phyloP scores from a whole-genome alignment of 257 asterid genomes.

The Solanum tarapatanum region DNA sequence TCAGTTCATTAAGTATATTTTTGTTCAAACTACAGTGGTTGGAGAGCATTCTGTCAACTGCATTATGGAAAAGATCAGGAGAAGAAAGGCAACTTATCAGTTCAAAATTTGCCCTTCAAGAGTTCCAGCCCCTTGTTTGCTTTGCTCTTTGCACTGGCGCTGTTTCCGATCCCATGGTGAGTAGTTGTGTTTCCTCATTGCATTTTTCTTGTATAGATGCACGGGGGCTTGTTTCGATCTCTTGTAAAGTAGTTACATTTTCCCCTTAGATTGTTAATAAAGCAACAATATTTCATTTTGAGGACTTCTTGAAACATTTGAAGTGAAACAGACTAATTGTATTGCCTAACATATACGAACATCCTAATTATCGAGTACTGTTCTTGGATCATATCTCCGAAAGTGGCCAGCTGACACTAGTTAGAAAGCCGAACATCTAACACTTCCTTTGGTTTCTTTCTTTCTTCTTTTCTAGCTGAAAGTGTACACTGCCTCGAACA shows the following conservation, averaged over 20 bases:
- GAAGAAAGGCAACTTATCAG: constrained; percentile 33
- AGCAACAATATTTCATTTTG: background rate
- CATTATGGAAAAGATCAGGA: constrained; percentile 39
- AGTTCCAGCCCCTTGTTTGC: constrained; percentile 39
- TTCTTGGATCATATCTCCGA: background rate
- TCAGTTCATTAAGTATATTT: background rate
- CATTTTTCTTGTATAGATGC: background rate
- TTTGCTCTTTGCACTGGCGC: constrained; percentile 52
- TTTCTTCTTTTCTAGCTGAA: constrained; percentile 23
- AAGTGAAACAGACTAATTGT: background rate
- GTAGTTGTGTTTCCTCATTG: background rate
- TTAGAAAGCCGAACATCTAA: background rate
- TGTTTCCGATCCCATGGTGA: constrained; percentile 52
- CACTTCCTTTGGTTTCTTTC: background rate
- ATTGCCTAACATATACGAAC: background rate
- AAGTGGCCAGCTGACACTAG: background rate
- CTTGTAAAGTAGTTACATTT: background rate
- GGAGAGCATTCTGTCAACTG: constrained; percentile 45
- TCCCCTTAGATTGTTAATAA: background rate
- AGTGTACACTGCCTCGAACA: constrained; percentile 36
- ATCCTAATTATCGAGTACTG: background rate
- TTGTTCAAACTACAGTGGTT: constrained; percentile 30
- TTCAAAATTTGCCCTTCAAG: constrained; percentile 35
- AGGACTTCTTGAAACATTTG: background rate
- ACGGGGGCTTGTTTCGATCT: background rate